Conservation (phyloP, 345 rosid species). For the Eucalyptus pauciflora region DNA sequence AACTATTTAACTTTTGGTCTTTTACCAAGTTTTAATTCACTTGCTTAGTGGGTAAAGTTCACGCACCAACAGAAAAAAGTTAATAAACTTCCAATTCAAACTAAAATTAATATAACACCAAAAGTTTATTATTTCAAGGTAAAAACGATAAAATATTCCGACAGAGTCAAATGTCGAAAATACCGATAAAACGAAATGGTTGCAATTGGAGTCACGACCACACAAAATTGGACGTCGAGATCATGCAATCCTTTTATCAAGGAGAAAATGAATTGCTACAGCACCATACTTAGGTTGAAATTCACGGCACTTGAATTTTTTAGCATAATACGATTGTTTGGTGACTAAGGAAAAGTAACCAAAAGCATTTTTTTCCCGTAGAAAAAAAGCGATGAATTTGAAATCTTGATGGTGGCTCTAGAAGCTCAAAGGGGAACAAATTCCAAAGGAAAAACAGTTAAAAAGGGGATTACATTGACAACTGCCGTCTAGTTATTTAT, state of each 20-base stretch:
- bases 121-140: not conserved
- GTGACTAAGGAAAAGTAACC: not conserved
- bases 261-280: not conserved
- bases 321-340: not conserved
- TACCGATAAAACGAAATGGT: not conserved
- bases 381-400: not conserved
- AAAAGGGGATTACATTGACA: not conserved
- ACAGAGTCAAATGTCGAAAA: rapidly evolving
- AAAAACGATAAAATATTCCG: not conserved
- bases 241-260: not conserved
- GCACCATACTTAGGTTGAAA: not conserved
- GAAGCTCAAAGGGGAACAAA: not conserved
- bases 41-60: not conserved
- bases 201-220: not conserved
- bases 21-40: not conserved
- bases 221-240: not conserved
- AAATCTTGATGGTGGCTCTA: not conserved
- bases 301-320: not conserved
- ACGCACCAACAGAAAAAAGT: not conserved
- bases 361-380: not conserved
- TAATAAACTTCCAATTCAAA: not conserved
- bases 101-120: not conserved
- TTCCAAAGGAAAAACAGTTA: not conserved
- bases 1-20: not conserved
- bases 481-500: not conserved